Evolutionary conservation across 495 filamentous ascomycete genomes (phyloP).

Genomic region (Aspergillus homomorphus): DNA sequence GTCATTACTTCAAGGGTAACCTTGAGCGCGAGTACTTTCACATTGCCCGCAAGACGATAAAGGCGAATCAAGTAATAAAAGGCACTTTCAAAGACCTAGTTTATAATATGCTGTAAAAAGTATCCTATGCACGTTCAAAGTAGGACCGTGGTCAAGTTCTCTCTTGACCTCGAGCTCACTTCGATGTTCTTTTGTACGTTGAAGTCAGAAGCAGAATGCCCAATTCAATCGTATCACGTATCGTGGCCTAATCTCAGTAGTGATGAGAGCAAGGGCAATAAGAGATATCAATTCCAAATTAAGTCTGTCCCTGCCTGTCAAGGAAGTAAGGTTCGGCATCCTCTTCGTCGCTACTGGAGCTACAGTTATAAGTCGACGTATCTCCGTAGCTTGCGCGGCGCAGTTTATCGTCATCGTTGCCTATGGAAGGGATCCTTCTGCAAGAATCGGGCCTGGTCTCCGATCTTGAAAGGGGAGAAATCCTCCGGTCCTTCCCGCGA

Average conservation of each 20-base stretch:
- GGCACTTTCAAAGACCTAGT: neutral
- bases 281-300: constrained; percentile 2
- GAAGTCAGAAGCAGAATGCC: neutral
- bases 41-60: neutral
- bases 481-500: constrained; percentile 73
- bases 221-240: constrained; percentile 1
- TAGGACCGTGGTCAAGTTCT: neutral
- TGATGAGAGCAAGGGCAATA: constrained; percentile 11
- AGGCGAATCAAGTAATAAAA: neutral
- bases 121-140: neutral
- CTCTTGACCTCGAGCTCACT: neutral
- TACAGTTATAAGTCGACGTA: constrained; percentile 32
- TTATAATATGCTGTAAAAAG: neutral
- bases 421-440: constrained; percentile 22
- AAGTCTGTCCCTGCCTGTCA: constrained; percentile 23
- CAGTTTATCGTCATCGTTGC: constrained; percentile 27
- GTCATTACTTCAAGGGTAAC: neutral
- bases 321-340: constrained; percentile 33
- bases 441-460: constrained; percentile 8
- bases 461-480: constrained; percentile 35
- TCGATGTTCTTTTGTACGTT: neutral
- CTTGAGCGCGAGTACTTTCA: neutral
- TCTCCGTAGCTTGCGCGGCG: constrained; percentile 34
- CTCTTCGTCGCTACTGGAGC: constrained; percentile 37
- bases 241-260: constrained; percentile 11